phyloP scores from a whole-genome alignment of 2,329 filamentous ascomycete genomes.

The Fusarium sp. region DNA sequence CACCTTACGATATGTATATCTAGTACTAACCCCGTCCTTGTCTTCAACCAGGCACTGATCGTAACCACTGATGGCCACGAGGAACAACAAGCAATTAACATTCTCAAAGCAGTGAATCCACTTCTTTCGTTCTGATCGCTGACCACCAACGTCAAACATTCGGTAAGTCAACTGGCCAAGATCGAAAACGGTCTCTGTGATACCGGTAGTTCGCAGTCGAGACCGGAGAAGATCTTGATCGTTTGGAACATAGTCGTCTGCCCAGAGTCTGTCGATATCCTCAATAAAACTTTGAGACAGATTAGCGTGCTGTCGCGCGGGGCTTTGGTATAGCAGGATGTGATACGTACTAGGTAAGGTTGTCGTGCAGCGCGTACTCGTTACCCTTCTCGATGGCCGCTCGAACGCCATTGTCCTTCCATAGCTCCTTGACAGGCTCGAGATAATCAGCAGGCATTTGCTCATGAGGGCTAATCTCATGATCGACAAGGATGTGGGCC shows the following conservation, averaged over 20 bases:
- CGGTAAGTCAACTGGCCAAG: slow-evolving; percentile 91
- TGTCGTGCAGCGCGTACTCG: slow-evolving; percentile 96
- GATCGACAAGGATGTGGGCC: slow-evolving; percentile 79
- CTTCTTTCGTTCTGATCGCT: slow-evolving; percentile 93
- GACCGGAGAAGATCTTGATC: slow-evolving; percentile 96
- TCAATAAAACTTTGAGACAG: slow-evolving; percentile 76
- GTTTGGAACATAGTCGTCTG: slow-evolving; percentile 82
- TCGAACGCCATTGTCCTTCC: slow-evolving; percentile 85
- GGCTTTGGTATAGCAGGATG: background rate
- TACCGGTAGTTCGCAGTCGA: slow-evolving; percentile 90
- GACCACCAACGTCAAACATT: slow-evolving; percentile 96
- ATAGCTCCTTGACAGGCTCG: slow-evolving; percentile 83
- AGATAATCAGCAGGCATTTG: slow-evolving; percentile 81
- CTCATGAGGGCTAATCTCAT: slow-evolving; percentile 85
- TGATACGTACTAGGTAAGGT: slow-evolving; percentile 83
- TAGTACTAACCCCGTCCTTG: slow-evolving; percentile 84
- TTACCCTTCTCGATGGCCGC: slow-evolving; percentile 92
- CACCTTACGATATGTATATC: background rate
- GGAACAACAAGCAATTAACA: slow-evolving; percentile 89
- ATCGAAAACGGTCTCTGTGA: slow-evolving; percentile 94
- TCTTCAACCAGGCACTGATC: slow-evolving; percentile 97
- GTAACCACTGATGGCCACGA: slow-evolving; percentile 95
- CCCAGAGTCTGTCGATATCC: slow-evolving; percentile 80
- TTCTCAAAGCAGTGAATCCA: slow-evolving; percentile 98
- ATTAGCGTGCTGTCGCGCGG: slow-evolving; percentile 30